Evolutionary conservation across 768 basidiomycete genomes (phyloP).

Genomic region (Trametes coccinea): DNA sequence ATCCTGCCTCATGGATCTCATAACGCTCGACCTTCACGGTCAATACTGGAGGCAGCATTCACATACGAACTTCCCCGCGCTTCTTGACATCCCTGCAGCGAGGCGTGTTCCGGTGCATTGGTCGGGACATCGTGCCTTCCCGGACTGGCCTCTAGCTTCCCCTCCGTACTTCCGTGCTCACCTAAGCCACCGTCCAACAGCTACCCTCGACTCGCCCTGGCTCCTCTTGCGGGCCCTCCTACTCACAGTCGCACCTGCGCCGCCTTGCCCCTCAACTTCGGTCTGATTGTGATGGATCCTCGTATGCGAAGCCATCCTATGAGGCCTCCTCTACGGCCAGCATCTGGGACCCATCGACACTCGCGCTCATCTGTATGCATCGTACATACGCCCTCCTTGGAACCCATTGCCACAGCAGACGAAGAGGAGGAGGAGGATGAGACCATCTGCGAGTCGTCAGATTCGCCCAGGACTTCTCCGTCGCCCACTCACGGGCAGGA

Average conservation of each 20-base stretch:
- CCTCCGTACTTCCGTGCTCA: background rate
- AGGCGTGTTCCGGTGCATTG: conserved; percentile 6
- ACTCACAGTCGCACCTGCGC: background rate
- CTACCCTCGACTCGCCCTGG: background rate
- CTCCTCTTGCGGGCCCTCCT: background rate
- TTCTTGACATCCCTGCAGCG: conserved; percentile 12
- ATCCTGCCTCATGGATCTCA: background rate
- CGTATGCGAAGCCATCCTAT: conserved; percentile 1
- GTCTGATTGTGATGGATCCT: conserved; percentile 3
- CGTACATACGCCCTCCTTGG: conserved; percentile 15
- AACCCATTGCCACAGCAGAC: conserved; percentile 13
- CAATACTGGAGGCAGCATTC: background rate
- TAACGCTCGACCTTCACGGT: background rate
- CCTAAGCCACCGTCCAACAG: background rate
- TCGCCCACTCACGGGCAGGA: conserved; percentile 11
- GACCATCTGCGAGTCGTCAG: conserved; percentile 1
- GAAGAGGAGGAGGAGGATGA: conserved; percentile 16
- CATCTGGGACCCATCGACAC: background rate
- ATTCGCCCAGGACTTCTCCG: background rate
- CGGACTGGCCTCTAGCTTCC: background rate
- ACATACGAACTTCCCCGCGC: conserved; percentile 1
- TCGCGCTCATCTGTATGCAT: conserved; percentile 16
- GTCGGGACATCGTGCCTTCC: background rate
- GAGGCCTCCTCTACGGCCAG: background rate
- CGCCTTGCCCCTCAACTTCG: background rate